Conservation (phyloP, 345 rosid genomes). For the Nephelium lappaceum region DNA sequence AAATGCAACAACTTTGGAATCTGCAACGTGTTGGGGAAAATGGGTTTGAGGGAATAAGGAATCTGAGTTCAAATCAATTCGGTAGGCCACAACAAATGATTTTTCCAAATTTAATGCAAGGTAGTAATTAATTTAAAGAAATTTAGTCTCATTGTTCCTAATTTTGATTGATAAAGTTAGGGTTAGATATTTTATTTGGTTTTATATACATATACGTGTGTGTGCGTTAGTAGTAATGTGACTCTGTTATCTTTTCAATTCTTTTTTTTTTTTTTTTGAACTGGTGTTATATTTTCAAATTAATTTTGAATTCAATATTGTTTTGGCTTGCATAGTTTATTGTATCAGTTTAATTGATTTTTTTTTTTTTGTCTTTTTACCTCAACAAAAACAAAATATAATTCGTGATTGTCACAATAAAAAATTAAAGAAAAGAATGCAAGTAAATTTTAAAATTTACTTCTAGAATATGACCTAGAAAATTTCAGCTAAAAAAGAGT, state of each 20-base stretch:
- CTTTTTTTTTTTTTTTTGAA: too few relatives aligned
- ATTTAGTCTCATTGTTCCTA: neutral
- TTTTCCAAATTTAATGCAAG: constrained; percentile 8
- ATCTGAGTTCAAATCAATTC: constrained; percentile 2
- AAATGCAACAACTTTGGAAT: constrained; percentile 13
- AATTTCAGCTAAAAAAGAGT: too few relatives aligned
- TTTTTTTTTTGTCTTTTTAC: too few relatives aligned
- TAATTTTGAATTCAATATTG: neutral
- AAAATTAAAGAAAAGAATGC: too few relatives aligned
- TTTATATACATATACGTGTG: too few relatives aligned
- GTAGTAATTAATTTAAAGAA: neutral
- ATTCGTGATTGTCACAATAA: too few relatives aligned
- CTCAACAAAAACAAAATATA: too few relatives aligned
- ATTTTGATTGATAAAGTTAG: neutral
- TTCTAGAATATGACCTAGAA: too few relatives aligned
- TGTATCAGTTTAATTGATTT: too few relatives aligned
- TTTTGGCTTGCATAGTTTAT: too few relatives aligned
- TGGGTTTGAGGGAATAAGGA: constrained; percentile 18
- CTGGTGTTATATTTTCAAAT: neutral
- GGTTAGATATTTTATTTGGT: neutral
- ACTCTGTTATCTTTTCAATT: neutral
- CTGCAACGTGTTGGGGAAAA: constrained; percentile 8
- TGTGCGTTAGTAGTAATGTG: too few relatives aligned
- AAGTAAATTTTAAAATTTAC: too few relatives aligned
- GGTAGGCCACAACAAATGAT: neutral